A percentile compares a stretch with the other conserved stretches of the same genome.
phyloP scores from a whole-genome alignment of 192 early-diverging fungal species.

The Gaertneriomyces semiglobifer region DNA sequence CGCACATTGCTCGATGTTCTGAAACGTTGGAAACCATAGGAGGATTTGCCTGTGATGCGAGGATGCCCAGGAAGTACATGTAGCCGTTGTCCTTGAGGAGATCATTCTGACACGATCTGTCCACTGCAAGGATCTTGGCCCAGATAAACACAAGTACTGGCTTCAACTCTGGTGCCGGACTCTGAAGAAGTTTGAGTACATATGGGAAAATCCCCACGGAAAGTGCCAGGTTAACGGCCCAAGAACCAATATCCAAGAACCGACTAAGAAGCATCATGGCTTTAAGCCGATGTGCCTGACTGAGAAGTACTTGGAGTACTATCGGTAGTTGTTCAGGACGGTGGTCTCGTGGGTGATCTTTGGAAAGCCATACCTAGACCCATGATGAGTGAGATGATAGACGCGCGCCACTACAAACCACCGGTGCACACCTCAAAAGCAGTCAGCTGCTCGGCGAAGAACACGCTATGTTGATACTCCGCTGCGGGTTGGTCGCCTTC shows the following conservation, averaged over 20 bases:
- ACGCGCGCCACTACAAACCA: conserved; percentile 20
- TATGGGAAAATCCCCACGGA: conserved; percentile 97
- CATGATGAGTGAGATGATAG: no score
- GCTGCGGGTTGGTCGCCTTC: conserved; percentile 21
- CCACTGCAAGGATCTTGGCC: conserved; percentile 93
- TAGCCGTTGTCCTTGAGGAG: conserved; percentile 88
- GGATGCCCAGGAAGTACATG: conserved; percentile 87
- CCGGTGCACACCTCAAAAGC: conserved; percentile 71
- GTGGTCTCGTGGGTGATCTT: conserved; percentile 67
- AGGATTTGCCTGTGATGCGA: conserved; percentile 59
- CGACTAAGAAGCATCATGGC: conserved; percentile 87
- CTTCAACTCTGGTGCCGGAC: conserved; percentile 86
- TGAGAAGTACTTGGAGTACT: conserved; percentile 91
- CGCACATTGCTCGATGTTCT: conserved; percentile 91
- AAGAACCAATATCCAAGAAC: conserved; percentile 88
- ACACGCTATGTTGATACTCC: conserved; percentile 77
- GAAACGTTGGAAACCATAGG: conserved; percentile 67
- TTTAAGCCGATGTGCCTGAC: conserved; percentile 89
- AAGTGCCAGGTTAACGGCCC: conserved; percentile 90
- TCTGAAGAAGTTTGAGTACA: conserved; percentile 89
- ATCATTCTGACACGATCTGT: conserved; percentile 83
- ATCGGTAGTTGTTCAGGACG: conserved; percentile 92
- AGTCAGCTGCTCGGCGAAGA: conserved; percentile 95
- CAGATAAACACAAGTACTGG: conserved; percentile 96
- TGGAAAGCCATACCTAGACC: conserved; percentile 65